Conservation (phyloP, 2,329 filamentous ascomycete species). For the Dothideomycetes sp. region DNA sequence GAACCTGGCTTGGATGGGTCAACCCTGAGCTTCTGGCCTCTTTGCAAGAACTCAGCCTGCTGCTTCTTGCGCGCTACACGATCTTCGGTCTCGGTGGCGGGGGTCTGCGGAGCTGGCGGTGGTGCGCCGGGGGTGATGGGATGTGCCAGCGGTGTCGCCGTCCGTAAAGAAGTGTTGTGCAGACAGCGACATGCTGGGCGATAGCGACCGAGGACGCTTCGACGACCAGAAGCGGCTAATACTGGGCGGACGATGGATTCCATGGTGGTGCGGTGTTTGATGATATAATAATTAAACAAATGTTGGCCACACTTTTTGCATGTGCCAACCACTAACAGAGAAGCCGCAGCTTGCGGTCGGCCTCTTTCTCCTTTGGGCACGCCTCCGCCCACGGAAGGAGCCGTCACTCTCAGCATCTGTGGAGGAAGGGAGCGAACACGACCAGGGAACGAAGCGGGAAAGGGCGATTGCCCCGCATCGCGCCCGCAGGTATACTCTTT, state of each 20-base stretch:
- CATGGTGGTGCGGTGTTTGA: too few species aligned
- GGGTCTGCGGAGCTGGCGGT: slow-evolving; percentile 46
- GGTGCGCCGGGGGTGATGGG: slow-evolving; percentile 52
- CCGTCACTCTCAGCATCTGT: too few species aligned
- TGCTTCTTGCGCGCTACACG: slow-evolving; percentile 40
- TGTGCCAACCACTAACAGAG: too few species aligned
- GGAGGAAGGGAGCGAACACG: too few species aligned
- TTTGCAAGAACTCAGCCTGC: slow-evolving; percentile 41
- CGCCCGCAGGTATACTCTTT: too few species aligned
- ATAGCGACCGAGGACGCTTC: slow-evolving; percentile 3
- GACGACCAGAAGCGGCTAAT: slow-evolving; percentile 25
- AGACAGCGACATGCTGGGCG: slow-evolving; percentile 23
- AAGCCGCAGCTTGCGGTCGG: too few species aligned
- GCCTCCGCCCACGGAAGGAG: too few species aligned
- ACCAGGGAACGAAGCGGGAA: too few species aligned
- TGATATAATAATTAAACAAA: too few species aligned
- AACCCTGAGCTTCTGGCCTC: slow-evolving; percentile 35
- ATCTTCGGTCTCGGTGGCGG: slow-evolving; percentile 39
- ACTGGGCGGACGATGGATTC: slow-evolving; percentile 8
- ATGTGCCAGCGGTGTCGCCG: slow-evolving; percentile 47
- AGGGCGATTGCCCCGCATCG: too few species aligned
- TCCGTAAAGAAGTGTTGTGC: slow-evolving; percentile 33
- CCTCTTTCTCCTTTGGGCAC: too few species aligned
- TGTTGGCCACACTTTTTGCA: too few species aligned
- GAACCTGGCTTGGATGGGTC: slow-evolving; percentile 37